phyloP scores from a whole-genome alignment of 352 stramenopile species.

The Phytophthora pseudosyringae region DNA sequence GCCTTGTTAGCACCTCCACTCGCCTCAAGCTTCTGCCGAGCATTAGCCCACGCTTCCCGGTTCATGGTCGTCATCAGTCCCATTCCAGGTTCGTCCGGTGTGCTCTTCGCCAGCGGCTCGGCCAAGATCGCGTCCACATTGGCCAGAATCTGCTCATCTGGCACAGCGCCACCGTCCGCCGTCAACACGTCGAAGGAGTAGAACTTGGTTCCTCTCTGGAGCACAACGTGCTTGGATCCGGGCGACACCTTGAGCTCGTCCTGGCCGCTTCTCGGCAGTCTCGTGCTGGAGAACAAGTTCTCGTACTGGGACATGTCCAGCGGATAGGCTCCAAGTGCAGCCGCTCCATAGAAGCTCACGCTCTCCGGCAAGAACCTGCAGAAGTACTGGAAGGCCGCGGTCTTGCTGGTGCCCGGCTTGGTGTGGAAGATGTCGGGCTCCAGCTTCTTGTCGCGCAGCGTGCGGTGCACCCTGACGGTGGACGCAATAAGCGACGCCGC shows the following conservation, averaged over 20 bases:
- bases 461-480: conserved; percentile 82
- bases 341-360: conserved; percentile 89
- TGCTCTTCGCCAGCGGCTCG: conserved; percentile 53
- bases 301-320: conserved; percentile 94
- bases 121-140: conserved; percentile 86
- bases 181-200: conserved; percentile 89
- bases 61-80: conserved; percentile 85
- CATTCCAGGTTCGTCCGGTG: conserved; percentile 52
- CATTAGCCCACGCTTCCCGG: conserved; percentile 82
- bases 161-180: conserved; percentile 56
- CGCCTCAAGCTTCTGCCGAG: conserved; percentile 61
- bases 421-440: conserved; percentile 91
- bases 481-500: conserved; percentile 89
- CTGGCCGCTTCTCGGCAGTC: conserved; percentile 65
- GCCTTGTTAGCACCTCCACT: conserved; percentile 65
- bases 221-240: conserved; percentile 78
- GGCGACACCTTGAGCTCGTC: conserved; percentile 78
- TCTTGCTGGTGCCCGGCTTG: conserved; percentile 85
- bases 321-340: conserved; percentile 84
- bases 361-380: conserved; percentile 83
- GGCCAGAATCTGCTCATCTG: conserved; percentile 84
- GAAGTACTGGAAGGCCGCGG: conserved; percentile 80
- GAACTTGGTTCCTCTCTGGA: conserved; percentile 88
- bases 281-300: conserved; percentile 87
- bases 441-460: conserved; percentile 79